Conservation (phyloP, 1,284 basidiomycete species). For the Malassezia japonica region DNA sequence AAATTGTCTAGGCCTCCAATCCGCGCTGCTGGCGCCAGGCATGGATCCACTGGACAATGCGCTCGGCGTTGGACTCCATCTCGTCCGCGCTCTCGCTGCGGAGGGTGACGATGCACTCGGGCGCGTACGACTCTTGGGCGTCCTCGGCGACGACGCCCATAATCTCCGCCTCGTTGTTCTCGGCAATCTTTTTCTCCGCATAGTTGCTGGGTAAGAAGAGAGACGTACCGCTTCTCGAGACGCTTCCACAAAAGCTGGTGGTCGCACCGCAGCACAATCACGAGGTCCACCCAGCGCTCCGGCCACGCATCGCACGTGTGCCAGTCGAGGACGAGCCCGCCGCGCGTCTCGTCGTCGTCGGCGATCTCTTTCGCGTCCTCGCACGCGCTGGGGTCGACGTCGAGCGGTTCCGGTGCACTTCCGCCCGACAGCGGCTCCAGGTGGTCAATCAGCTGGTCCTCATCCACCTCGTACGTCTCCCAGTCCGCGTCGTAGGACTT, state of each 20-base stretch:
- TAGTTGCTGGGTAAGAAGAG: conserved; percentile 59
- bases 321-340: conserved; percentile 86
- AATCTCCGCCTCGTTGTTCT: conserved; percentile 97
- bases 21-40: conserved; percentile 60
- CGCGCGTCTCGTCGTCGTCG: conserved; percentile 26
- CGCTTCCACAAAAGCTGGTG: conserved; percentile 84
- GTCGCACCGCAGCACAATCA: conserved; percentile 81
- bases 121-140: conserved; percentile 71
- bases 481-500: conserved; percentile 84
- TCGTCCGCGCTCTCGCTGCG: conserved; percentile 68
- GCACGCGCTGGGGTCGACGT: conserved; percentile 15
- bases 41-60: conserved; percentile 75
- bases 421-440: conserved; percentile 35
- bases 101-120: conserved; percentile 78
- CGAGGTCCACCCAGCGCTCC: conserved; percentile 93
- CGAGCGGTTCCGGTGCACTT: conserved; percentile 33
- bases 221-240: conserved; percentile 70
- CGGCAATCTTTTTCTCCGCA: conserved; percentile 82
- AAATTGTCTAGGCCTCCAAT: conserved; percentile 19
- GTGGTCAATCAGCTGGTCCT: conserved; percentile 56
- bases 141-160: conserved; percentile 88
- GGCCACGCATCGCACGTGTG: conserved; percentile 92
- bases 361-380: conserved; percentile 17
- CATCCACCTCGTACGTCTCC: conserved; percentile 87
- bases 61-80: conserved; percentile 72